phyloP scores from a whole-genome alignment of 1,139 yeast genomes.

The Kodamaea derodonti region DNA sequence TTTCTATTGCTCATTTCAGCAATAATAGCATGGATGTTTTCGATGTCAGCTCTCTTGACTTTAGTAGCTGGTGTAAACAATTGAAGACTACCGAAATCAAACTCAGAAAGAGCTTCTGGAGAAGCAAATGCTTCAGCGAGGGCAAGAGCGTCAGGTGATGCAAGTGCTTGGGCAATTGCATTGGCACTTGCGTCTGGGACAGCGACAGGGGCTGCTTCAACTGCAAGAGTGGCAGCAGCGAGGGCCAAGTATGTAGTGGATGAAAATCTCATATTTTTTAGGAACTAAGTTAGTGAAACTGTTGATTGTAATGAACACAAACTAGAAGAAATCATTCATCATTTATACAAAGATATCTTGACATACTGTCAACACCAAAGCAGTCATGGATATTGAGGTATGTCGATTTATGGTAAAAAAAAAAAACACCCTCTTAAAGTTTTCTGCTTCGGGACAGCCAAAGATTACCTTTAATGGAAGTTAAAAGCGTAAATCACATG shows the following conservation, averaged over 20 bases:
- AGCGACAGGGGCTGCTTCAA: constrained; percentile 38
- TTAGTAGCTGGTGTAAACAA: neutral
- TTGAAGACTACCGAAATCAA: neutral
- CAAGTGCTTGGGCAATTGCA: constrained; percentile 30
- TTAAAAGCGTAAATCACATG: neutral
- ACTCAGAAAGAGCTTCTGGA: constrained; percentile 13
- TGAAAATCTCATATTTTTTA: constrained; percentile 41
- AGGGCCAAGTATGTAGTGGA: constrained; percentile 41
- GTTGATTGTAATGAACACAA: neutral
- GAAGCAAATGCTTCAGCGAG: neutral
- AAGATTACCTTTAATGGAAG: neutral
- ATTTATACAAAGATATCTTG: neutral
- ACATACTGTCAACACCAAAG: neutral
- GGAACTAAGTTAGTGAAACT: neutral
- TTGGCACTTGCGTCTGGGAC: constrained; percentile 27
- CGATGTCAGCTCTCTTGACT: constrained; percentile 36
- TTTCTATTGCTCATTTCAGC: constrained; percentile 34
- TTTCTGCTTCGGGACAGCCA: neutral
- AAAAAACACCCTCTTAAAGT: neutral
- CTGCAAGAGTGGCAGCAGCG: constrained; percentile 38
- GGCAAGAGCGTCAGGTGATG: neutral
- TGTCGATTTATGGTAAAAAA: neutral
- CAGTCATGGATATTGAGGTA: too few relatives aligned
- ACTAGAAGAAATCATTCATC: neutral
- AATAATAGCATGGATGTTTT: constrained; percentile 32